Evolutionary conservation across 257 asterid species (phyloP), one percentile per base, ranked within the genome.

Genomic region (Schizonepeta tenuifolia): DNA sequence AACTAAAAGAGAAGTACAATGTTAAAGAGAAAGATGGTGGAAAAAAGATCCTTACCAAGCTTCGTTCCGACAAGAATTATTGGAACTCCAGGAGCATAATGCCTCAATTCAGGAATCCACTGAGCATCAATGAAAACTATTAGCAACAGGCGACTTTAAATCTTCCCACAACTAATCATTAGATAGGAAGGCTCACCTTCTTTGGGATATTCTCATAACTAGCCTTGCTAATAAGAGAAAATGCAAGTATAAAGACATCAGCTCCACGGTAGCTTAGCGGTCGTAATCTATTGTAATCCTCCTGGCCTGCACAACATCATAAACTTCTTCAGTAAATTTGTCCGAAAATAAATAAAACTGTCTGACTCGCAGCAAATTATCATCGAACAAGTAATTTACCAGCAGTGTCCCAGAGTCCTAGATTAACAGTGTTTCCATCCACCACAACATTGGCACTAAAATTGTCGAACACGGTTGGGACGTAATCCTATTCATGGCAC

Each of bases 71-170:
- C 98, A 69, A 93, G 96, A 80, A 93, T 81, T 49, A 93, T 82
- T 56, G 98, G 98, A 53, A 90, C 93, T 59, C 92, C 95, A 46
- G 96, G 93, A 77, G 96, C 96, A 81, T 89, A 90, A 83, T 90
- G 97, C 88, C 92, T 85, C 87, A 93, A 70, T 71, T 93, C 98
- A 80, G 96, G 95, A 84, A 90, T 83, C 98, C 98, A 93, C 98
- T 93, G 84, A 69, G 77, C 74, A 81, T 70, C 78, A 68, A 70
- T 82, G 43, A 51, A 69, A 69, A 50, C 60, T 24, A 54, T 79
- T 75, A 72, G 78, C 59, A 69, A 36, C 10, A 64, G 21, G 72
- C 2, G 51, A 71, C 69, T 71, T 46, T 15, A 22, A 71, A 51
- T 14, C 66, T 53, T 41, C 33, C 40, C 59, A 47, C 22, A 58